A percentile compares a stretch with the other conserved stretches of the same genome.
Evolutionary conservation across 768 basidiomycete genomes (phyloP).

Genomic region (Boletus coccyginus): DNA sequence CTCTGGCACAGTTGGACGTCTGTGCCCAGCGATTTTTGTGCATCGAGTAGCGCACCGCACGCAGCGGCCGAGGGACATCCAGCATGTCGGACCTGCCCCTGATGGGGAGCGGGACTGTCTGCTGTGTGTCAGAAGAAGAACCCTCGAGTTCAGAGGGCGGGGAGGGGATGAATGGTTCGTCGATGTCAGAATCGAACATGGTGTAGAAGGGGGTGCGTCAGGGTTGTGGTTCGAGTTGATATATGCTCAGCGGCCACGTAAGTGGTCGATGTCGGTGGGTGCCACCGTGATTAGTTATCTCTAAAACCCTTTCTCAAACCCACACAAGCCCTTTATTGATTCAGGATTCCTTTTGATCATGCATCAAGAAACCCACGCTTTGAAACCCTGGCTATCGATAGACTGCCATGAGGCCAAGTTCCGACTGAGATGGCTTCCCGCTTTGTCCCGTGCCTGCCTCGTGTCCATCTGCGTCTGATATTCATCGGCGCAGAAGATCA

Average conservation of each 20-base stretch:
- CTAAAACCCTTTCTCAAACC: neutral
- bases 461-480: constrained; percentile 9
- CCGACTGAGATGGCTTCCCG: constrained; percentile 11
- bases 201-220: constrained; percentile 5
- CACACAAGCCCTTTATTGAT: constrained; percentile 18
- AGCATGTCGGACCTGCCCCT: constrained; percentile 19
- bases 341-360: constrained; percentile 1
- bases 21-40: constrained; percentile 33
- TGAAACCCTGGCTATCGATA: constrained; percentile 19
- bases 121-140: constrained; percentile 29
- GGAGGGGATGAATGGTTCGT: constrained; percentile 30
- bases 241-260: constrained; percentile 4
- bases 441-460: constrained; percentile 22
- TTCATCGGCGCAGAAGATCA: constrained; percentile 1
- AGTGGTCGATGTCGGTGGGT: constrained; percentile 6
- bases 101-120: constrained; percentile 14
- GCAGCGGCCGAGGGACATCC: constrained; percentile 29
- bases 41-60: constrained; percentile 32
- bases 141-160: constrained; percentile 25
- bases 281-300: neutral
- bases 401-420: constrained; percentile 24
- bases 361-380: constrained; percentile 9
- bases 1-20: constrained; percentile 35
- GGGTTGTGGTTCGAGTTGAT: constrained; percentile 8
- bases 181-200: constrained; percentile 29